phyloP scores from a whole-genome alignment of 352 stramenopile genomes.

The Globisporangium camurandrum region DNA sequence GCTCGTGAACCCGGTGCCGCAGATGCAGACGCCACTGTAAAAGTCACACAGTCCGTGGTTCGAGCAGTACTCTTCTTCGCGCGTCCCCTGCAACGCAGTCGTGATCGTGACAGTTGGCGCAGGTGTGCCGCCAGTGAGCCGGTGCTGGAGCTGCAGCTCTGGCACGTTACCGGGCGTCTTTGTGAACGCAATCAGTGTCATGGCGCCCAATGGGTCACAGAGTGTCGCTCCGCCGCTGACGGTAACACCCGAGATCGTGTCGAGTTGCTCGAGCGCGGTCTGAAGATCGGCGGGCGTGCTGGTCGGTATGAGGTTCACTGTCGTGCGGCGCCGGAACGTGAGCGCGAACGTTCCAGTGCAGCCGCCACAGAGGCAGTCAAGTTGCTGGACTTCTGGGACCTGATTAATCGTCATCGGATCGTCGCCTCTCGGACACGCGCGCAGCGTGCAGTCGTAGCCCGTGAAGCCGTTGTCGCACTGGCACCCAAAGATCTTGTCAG shows the following conservation, averaged over 20 bases:
- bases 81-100: slow-evolving; percentile 24
- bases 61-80: slow-evolving; percentile 70
- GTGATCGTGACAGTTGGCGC: slow-evolving; percentile 11
- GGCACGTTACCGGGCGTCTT: slow-evolving; percentile 57
- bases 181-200: slow-evolving; percentile 62
- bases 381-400: slow-evolving; percentile 32
- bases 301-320: slow-evolving; percentile 34
- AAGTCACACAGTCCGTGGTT: slow-evolving; percentile 72
- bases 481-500: slow-evolving; percentile 72
- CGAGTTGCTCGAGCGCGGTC: slow-evolving; percentile 44
- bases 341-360: slow-evolving; percentile 55
- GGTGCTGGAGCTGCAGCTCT: slow-evolving; percentile 35
- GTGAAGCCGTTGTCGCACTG: slow-evolving; percentile 62
- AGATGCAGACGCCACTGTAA: slow-evolving; percentile 62
- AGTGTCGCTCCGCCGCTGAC: slow-evolving; percentile 23
- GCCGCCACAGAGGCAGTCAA: slow-evolving; percentile 43
- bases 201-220: slow-evolving; percentile 27
- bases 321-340: slow-evolving; percentile 55
- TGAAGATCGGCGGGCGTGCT: slow-evolving; percentile 29
- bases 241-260: slow-evolving; percentile 43
- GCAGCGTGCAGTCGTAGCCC: slow-evolving; percentile 56
- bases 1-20: slow-evolving; percentile 48
- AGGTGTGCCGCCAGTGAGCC: slow-evolving; percentile 19
- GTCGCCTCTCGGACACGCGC: slow-evolving; percentile 48
- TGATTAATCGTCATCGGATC: slow-evolving; percentile 43